phyloP scores from a whole-genome alignment of 1,139 yeast genomes.

The Hyphopichia khmerensis region DNA sequence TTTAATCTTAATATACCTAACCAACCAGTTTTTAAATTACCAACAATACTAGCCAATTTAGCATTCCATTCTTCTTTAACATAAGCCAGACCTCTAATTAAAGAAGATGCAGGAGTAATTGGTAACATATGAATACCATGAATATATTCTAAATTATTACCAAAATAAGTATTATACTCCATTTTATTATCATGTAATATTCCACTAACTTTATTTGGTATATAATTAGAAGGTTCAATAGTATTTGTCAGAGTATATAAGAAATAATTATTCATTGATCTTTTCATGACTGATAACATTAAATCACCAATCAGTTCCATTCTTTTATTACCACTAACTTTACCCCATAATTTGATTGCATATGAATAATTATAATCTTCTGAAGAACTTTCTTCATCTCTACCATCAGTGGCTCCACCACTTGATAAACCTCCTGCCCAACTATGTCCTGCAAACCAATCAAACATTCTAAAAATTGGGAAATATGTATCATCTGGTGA shows the following conservation, averaged over 20 bases:
- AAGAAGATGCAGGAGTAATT: slow-evolving; percentile 79
- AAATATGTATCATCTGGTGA: slow-evolving; percentile 49
- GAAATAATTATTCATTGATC: slow-evolving; percentile 55
- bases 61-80: slow-evolving; percentile 81
- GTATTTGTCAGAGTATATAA: slow-evolving; percentile 47
- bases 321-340: slow-evolving; percentile 52
- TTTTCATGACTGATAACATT: slow-evolving; percentile 55
- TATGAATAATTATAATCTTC: slow-evolving; percentile 70
- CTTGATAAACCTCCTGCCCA: slow-evolving; percentile 68
- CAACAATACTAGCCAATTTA: slow-evolving; percentile 49
- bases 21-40: slow-evolving; percentile 75
- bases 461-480: slow-evolving; percentile 65
- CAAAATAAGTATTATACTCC: slow-evolving; percentile 84
- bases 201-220: slow-evolving; percentile 61
- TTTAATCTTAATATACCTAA: slow-evolving; percentile 78
- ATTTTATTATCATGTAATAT: slow-evolving; percentile 72
- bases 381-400: slow-evolving; percentile 66
- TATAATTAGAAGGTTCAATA: slow-evolving; percentile 48
- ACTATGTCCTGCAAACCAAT: slow-evolving; percentile 70
- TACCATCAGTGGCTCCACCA: slow-evolving; percentile 51
- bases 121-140: slow-evolving; percentile 37
- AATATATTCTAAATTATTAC: slow-evolving; percentile 42
- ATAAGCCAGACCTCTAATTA: slow-evolving; percentile 65
- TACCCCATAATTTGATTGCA: slow-evolving; percentile 71
- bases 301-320: slow-evolving; percentile 64